Evolutionary conservation across 129 eudicot species (phyloP), one percentile per base, ranked within the genome.

Genomic region (Glebionis coronaria): DNA sequence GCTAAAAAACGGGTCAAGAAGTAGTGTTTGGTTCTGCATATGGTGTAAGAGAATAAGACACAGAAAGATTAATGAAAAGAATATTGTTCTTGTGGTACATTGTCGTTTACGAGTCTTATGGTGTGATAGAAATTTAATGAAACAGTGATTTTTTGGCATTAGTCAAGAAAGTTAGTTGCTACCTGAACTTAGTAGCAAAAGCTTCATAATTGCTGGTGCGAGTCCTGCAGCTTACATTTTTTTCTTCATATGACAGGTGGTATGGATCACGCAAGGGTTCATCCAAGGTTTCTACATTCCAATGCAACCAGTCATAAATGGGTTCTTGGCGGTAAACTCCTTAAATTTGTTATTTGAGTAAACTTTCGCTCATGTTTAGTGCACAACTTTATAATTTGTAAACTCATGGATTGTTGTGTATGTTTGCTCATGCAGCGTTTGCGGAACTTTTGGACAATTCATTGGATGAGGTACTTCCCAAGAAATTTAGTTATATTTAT

Each of bases 271-370:
- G 99, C 86, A 31, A 80, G 99, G 74, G 95, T 93, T 77, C 99
- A 93, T 82, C 99, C 99, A 28, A 82, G 81, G 78, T 93, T 93
- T 71, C 73, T 93, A 35, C 97, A 93, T 68, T 93, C 99, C 21
- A 93, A 93, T 79, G 99, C 97, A 44, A 93, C 99, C 64, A 93
- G 99, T 74, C 99, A 93, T 83, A 89, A 93, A 78, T 93, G 99
- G 99, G 97, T 87, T 56, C 99, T 93, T 86, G 99, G 99, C 28
- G 99, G 99, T 93, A 84, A 71, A 20, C 42, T 42, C 44, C 12
- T 71, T n/a, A 54, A 62, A 12, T 73, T 67, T 31, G 25, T 76
- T n/a, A 35, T 35, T 35, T 7, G 9, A 7, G 7, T 35, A 35
- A 35, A 35, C 42, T 35, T 8, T 18, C 55, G 29, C 2, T 1